Base-by-base conservation (phyloP, 805 yeast genomes). In the Kodamaea fukazawae region DNA sequence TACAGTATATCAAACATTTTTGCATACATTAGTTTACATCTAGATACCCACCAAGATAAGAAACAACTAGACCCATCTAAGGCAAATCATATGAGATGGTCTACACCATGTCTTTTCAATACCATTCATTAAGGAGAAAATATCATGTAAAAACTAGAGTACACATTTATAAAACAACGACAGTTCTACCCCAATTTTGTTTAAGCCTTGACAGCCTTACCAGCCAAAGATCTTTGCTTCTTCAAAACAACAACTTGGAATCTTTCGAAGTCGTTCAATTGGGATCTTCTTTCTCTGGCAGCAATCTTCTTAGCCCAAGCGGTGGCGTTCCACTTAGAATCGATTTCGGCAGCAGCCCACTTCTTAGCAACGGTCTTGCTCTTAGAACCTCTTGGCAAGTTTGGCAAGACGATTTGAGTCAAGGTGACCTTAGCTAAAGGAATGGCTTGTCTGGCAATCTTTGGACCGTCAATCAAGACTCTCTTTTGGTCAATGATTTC, bases 401-500 rank as follows among this genome's bases (percentile, higher is more conserved):
- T 73, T 55, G 83, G 76, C 60, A 87, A 77, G 57, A 90, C 90
- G 65, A 87, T 75, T 71, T 96, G 95, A 61, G 99, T 93, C 71
- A 93, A 82, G 57, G 84, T 85, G 68, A 87, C 88, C 75, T 82
- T 86, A 65, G 81, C 86, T 70, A 93, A 83, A 58, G 84, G 65
- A 67, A 86, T 73, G 56, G 96, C 82, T 79, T 93, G 98, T 78
- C 99, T 88, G 67, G 85, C 79, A 63, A 93, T 86, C 64, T 82
- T 70, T 75, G 99, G 98, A 74, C 99, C 99, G 71, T 93, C 99
- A 65, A 93, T 73, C 69, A 93, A 85, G 65, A 82, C 98, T 79
- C 96, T 86, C 83, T 88, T 90, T 82, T 93, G 96, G 82, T 93
- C 98, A 69, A 93, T 86, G 78, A 93, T 87, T 81, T 93, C 99